Base-by-base conservation (phyloP, 192 early-diverging fungal species). In the Mortierella hygrophila region DNA sequence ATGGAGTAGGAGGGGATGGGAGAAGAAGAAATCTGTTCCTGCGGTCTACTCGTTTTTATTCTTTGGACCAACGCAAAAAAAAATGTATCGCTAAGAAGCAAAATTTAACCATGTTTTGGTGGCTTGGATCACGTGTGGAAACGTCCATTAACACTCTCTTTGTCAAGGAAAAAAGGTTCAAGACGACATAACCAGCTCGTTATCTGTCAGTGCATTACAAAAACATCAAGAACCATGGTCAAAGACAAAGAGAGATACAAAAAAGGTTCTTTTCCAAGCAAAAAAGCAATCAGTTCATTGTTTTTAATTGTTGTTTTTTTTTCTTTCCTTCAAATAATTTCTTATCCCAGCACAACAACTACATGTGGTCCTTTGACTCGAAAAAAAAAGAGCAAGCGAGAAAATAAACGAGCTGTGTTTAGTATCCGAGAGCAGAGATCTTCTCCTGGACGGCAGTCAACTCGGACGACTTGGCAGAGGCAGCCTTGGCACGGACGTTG, bases 371-470 rank as follows among this genome's bases (percentile, higher is more conserved):
- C 60, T 65, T 65, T 65, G 60, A 35, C 70, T 78, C 76, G 52
- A 78, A 54, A 75, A 49, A 79, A 70, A 68, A 68, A 74, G 20
- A 54, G 26, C 60, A 65, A 65, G 49, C 49, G 49, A 52, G 49
- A 52, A 65, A 65, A 65, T 26, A 65, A 26, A 57, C n/a, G 42
- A 10, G 10, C 6, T 26, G 3, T 44, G 71, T 84, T 88, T 83
- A 92, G 93, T 94, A 91, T 88, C 95, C 95, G 80, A 89, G 89
- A 69, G 91, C 91, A 71, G 95, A 86, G 63, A 96, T 90, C 74
- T 89, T 90, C 82, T 91, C 73, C 76, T 94, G 87, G 82, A 96
- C 89, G 57, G 89, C 74, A 68, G 85, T 75, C 72, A 93, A 89
- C 81, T 95, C 90, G 74, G 82, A 82, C 29, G 81, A 68, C 77